Base-by-base conservation (phyloP, 257 asterid species). In the Rehmannia glutinosa region DNA sequence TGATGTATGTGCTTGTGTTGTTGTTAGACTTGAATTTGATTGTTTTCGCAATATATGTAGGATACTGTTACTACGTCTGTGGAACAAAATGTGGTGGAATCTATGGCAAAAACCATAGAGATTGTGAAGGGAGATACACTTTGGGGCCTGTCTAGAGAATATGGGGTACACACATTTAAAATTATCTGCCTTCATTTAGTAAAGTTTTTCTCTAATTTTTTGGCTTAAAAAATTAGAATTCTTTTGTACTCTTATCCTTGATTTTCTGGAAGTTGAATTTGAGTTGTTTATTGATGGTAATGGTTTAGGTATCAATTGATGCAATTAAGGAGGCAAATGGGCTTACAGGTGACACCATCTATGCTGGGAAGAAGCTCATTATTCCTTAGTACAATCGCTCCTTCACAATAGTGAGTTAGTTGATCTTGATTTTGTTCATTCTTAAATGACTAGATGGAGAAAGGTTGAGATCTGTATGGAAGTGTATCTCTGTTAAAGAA, bases 51-150 rank as follows among this genome's bases (percentile, higher is more conserved):
- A 36, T 69, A 28, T 47, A 2, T 47, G 39, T 27, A 72, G 84
- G 69, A 36, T 16, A 70, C 76, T 0, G 64, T 62, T n/a, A 50
- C 43, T 58, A 32, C 57, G 35, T 57, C 70, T 4, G 47, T 6
- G 55, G 77, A 70, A 64, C 27, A 1, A 28, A 53, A 33, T 53
- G 73, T 20, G 56, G 50, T 23, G 64, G 78, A 75, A 55, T 46
- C 70, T 17, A 57, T 55, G 5, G 15, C 54, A 46, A 79, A 64
- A 64, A 24, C 70, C 23, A 25, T 79, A 27, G 76, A 79, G 69
- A 75, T 79, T 57, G 69, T 68, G 45, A 73, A 64, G 53, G 84
- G 84, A 68, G 84, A 79, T 16, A 79, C 81, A 8, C 77, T 75
- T 19, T 79, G 79, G 78, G 84, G 81, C 1, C 61, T 75, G n/a